Evolutionary conservation across 106 monocot genomes (phyloP), one percentile per base, ranked within the genome.

Genomic region (Cymbidium sinense): DNA sequence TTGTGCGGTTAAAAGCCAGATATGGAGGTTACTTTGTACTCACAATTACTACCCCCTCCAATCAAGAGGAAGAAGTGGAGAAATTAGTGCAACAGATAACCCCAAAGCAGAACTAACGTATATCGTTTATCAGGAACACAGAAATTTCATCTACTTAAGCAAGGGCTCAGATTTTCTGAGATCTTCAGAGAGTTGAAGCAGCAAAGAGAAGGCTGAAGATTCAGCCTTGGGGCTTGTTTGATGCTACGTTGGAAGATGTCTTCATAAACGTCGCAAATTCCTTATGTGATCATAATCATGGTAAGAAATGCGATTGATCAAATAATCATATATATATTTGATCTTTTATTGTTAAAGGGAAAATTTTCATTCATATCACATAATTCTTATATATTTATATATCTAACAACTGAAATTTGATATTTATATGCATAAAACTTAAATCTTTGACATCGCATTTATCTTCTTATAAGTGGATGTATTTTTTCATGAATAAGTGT

Each of bases 21-120:
- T 92, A 79, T 81, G 88, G 88, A 76, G 81, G 84, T 52, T 88
- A 62, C 8, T 82, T 75, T 69, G 75, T 86, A 13, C 72, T 91
- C n/a, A 86, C 86, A 3, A 81, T 91, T 43, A 86, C 84, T 18
- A 75, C 84, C 27, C 43, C 79, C 39, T 35, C 84, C 5, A 43
- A 80, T 29, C 34, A 80, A 39, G 78, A 85, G 47, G 70, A 77
- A 44, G 76, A 85, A n/a, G 84, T 86, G 5, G 87, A 85, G 51
- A 79, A n/a, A 50, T 25, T 85, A 50, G 84, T 79, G 7, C 29
- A 15, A 0, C 27, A n/a, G 4, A 71, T 87, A 75, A 83, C 83
- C 34, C 79, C 85, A 27, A 28, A 6, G 83, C 83, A n/a, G n/a
- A 55, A 76, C 62, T 2, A 82, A 80, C 28, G 55, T 89, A 5